Conservation (phyloP, 345 rosid species). For the Hibiscus syriacus region DNA sequence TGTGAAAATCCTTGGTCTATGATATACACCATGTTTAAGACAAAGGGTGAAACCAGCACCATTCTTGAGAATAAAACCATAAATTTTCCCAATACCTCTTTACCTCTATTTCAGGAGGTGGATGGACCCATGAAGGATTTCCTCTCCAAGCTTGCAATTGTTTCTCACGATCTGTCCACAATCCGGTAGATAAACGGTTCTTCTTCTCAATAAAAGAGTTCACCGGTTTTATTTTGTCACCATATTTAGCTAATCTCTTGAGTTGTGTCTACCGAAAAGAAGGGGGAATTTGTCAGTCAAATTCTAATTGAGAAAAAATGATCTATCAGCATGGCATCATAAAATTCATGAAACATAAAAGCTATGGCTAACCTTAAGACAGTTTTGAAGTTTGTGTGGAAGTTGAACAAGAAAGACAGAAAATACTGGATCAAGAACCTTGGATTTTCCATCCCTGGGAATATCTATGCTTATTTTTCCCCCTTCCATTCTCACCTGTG, state of each 20-base stretch:
- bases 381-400: conserved; percentile 41
- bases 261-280: conserved; percentile 38
- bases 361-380: conserved; percentile 40
- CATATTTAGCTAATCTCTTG: conserved; percentile 34
- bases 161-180: conserved; percentile 45
- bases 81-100: neutral
- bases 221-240: conserved; percentile 18
- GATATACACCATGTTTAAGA: neutral
- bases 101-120: conserved; percentile 58
- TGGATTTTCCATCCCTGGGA: conserved; percentile 21
- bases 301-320: neutral
- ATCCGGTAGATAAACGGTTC: conserved; percentile 25
- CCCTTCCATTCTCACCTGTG: conserved; percentile 32
- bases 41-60: neutral
- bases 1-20: neutral
- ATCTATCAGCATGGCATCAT: neutral
- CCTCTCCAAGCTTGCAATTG: conserved; percentile 75
- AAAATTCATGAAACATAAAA: neutral
- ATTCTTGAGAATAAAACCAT: neutral
- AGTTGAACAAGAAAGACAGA: conserved; percentile 41
- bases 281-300: neutral
- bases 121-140: conserved; percentile 63
- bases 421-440: conserved; percentile 49
- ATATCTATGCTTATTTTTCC: conserved; percentile 19
- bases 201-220: conserved; percentile 32